A percentile compares a stretch with the other conserved stretches of the same genome.
Conservation (phyloP, 1,139 yeast species). For the Candida neerlandica region DNA sequence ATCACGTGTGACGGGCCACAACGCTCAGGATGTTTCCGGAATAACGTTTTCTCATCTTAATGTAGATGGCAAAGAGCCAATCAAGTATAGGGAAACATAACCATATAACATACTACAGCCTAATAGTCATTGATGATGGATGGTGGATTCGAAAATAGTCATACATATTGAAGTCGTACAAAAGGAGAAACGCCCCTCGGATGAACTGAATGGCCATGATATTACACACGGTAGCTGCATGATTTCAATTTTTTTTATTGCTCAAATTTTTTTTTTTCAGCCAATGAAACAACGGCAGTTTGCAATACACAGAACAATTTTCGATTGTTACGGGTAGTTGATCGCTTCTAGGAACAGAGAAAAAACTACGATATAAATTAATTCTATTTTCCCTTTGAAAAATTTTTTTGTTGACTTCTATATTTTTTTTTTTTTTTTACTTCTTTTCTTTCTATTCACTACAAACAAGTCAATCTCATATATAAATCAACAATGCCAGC, state of each 20-base stretch:
- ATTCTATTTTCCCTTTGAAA: slow-evolving; percentile 1
- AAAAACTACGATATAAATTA: not conserved
- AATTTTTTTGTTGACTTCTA: not conserved
- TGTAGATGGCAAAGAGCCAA: not conserved
- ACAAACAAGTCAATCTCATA: not conserved
- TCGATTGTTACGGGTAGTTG: not conserved
- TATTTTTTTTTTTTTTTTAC: not conserved
- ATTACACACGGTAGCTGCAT: not conserved
- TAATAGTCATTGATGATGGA: too few relatives aligned
- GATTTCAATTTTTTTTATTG: not conserved
- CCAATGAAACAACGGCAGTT: slow-evolving; percentile 12
- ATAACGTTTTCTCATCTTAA: not conserved
- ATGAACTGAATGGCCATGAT: too few relatives aligned
- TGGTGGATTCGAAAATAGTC: too few relatives aligned
- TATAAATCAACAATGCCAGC: slow-evolving; percentile 52
- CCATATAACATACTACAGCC: too few relatives aligned
- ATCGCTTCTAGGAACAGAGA: not conserved
- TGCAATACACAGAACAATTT: slow-evolving; percentile 7
- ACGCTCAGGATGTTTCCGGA: not conserved
- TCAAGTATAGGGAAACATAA: not conserved
- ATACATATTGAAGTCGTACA: too few relatives aligned
- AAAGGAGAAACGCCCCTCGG: too few relatives aligned
- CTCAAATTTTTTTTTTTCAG: slow-evolving; percentile 1
- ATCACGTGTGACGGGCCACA: not conserved
- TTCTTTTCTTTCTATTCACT: not conserved